Conservation (phyloP, 2,329 filamentous ascomycete genomes). For the Thelonectria rubi region DNA sequence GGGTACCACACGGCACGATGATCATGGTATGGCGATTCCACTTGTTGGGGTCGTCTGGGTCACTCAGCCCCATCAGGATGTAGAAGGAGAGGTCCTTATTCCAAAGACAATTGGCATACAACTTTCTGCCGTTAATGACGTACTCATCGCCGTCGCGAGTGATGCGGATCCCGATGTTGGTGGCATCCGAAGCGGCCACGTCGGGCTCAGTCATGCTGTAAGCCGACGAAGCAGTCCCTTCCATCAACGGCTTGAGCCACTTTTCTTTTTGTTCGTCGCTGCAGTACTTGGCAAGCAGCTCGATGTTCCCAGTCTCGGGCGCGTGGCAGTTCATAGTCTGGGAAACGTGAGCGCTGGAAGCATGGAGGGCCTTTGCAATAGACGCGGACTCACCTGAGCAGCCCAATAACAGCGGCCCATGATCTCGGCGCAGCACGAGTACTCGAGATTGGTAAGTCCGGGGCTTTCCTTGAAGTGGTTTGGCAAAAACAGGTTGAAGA, state of each 20-base stretch:
- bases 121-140: conserved; percentile 91
- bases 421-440: conserved; percentile 92
- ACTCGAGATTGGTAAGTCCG: conserved; percentile 91
- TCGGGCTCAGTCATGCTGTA: conserved; percentile 91
- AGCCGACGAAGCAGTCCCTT: conserved; percentile 82
- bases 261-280: conserved; percentile 80
- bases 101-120: conserved; percentile 92
- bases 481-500: conserved; percentile 96
- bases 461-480: conserved; percentile 91
- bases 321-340: conserved; percentile 87
- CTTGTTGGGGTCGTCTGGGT: conserved; percentile 73
- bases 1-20: conserved; percentile 78
- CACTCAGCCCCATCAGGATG: conserved; percentile 90
- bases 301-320: conserved; percentile 91
- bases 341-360: conserved; percentile 48
- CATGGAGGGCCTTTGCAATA: no score
- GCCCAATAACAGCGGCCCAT: conserved; percentile 82
- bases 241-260: conserved; percentile 80
- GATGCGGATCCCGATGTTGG: conserved; percentile 84
- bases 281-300: conserved; percentile 86
- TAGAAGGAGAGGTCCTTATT: conserved; percentile 89
- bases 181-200: conserved; percentile 84
- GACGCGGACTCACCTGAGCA: conserved; percentile 22
- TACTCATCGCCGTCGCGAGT: conserved; percentile 81
- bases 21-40: conserved; percentile 92